Percentiles rank a stretch among this genome's conserved stretches.
Conservation (phyloP, 2,329 filamentous ascomycete genomes). For the Diaporthe sp. region DNA sequence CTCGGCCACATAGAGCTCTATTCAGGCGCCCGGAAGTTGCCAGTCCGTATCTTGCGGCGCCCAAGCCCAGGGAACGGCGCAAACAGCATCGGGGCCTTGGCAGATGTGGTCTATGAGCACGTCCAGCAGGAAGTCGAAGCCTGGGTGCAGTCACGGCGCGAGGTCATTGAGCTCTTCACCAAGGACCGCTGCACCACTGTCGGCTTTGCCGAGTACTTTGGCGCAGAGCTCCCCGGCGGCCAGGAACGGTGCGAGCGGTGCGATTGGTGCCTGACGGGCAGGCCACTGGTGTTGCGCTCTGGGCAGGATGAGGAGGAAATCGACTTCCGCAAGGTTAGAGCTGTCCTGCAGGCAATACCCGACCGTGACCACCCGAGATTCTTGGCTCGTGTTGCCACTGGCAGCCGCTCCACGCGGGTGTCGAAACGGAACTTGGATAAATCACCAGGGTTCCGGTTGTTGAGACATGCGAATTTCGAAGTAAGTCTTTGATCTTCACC, state of each 20-base stretch:
- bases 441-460: not conserved
- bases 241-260: not conserved
- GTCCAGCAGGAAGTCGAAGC: not conserved
- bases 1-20: not conserved
- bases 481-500: not conserved
- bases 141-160: not conserved
- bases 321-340: not conserved
- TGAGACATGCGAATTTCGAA: not conserved
- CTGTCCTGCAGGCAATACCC: not conserved
- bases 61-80: not conserved
- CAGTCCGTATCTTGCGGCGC: not conserved
- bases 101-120: not conserved
- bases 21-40: accelerated
- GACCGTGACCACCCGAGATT: not conserved
- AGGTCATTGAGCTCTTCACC: not conserved
- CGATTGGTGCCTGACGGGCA: not conserved
- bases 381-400: not conserved
- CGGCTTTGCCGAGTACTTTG: not conserved
- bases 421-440: not conserved
- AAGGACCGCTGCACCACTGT: not conserved
- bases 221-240: not conserved
- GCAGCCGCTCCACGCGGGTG: not conserved
- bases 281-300: not conserved
- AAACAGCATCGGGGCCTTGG: not conserved
- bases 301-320: not conserved